Evolutionary conservation across 306 rosid species (phyloP), one percentile per base, ranked within the genome.

Genomic region (Astragalus membranaceus): DNA sequence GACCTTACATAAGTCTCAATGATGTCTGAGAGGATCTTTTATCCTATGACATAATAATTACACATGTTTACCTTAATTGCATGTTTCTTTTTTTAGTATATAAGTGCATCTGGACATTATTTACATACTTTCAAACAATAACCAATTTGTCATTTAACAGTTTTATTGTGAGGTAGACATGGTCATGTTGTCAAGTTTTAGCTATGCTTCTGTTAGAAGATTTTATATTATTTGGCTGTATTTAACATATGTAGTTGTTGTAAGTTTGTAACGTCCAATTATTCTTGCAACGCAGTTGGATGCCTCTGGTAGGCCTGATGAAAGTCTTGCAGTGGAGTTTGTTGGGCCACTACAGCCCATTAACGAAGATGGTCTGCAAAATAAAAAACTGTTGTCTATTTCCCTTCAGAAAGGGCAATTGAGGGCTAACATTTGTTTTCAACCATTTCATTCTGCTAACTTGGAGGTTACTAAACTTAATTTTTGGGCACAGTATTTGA

Each of bases 231-330:
- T 60, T 30, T 74, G 50, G 33, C 39, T 49, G 54, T 55, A 26
- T 69, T 46, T 47, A 62, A 32, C 51, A 32, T 41, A 60, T 67
- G 11, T 43, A 51, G 49, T 37, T 67, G 43, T 62, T 65, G 13
- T n/a, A n/a, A n/a, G n/a, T n/a, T n/a, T n/a, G n/a, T 54, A 55
- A 74, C 73, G 64, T 65, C 60, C 23, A 13, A 32, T 75, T 59
- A 47, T 72, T 72, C 69, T 78, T 72, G 73, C 62, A 52, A 46
- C 52, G 84, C 86, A 92, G 98, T 77, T 92, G 92, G 95, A 92
- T 78, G 88, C 96, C 72, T 73, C 87, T 13, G 98, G 98, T 64
- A 80, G 98, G 82, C 87, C 95, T 8, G 96, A 92, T 86, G 98
- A 92, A 88, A 92, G 98, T 82, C 92, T 92, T 66, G 84, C 85